These are phyloP conservation scores for Eudorina sp. DNA, from an alignment of 139 green algal species.

Conservation along the genomic window DNA sequence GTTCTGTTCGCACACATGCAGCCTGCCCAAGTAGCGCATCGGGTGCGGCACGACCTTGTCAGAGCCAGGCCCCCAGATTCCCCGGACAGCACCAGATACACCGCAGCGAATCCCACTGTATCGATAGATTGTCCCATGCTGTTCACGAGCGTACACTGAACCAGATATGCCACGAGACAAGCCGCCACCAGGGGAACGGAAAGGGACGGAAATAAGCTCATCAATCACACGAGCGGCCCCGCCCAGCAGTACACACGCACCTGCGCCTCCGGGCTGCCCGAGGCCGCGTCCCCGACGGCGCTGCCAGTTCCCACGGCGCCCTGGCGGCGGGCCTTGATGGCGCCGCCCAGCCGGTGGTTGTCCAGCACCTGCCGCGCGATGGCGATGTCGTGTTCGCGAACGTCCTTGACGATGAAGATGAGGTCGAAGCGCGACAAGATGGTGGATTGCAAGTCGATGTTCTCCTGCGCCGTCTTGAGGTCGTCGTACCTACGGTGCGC, in stretches of 20 bases:
- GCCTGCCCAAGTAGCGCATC: no score
- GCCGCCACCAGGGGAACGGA: no score
- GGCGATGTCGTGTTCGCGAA: slow-evolving; percentile 85
- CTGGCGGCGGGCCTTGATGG: background rate
- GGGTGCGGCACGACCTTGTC: no score
- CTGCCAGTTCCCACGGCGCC: background rate
- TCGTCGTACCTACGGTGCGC: slow-evolving; percentile 89
- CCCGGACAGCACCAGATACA: no score
- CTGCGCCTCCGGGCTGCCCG: slow-evolving; percentile 11
- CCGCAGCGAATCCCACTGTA: no score
- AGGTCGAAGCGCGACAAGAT: slow-evolving; percentile 99
- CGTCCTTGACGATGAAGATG: slow-evolving; percentile 99
- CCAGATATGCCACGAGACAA: no score
- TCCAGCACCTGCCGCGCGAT: slow-evolving; percentile 80
- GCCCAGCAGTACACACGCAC: slow-evolving; percentile 3
- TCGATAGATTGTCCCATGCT: no score
- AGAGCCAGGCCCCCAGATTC: no score
- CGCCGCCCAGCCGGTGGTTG: slow-evolving; percentile 68
- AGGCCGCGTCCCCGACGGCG: background rate
- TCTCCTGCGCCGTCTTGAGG: slow-evolving; percentile 91
- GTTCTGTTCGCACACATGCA: no score
- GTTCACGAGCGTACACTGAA: no score
- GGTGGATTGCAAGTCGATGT: slow-evolving; percentile 99
- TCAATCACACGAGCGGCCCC: no score
- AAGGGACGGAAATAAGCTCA: no score